Conservation (phyloP, 1,139 yeast species). For the Entelexis paramagnoliae region DNA sequence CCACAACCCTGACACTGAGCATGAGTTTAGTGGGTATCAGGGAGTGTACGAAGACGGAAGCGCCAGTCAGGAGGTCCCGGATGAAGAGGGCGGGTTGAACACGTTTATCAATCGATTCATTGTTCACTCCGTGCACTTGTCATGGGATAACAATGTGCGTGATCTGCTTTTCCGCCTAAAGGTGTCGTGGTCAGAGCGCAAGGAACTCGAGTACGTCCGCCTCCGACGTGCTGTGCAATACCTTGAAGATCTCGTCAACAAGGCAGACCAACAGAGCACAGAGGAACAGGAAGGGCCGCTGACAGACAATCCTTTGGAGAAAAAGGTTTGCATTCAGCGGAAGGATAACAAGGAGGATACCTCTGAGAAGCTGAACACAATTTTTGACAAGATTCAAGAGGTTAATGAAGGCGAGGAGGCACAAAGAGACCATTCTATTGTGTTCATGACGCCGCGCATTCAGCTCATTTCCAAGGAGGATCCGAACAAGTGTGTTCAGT, state of each 20-base stretch:
- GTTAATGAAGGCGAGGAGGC: constrained; percentile 15
- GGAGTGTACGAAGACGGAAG: background rate
- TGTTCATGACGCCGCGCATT: constrained; percentile 75
- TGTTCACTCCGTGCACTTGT: constrained; percentile 63
- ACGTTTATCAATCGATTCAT: constrained; percentile 65
- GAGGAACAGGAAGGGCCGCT: background rate
- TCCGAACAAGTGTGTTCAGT: constrained; percentile 53
- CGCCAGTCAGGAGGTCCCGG: background rate
- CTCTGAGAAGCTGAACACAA: background rate
- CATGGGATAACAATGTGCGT: constrained; percentile 66
- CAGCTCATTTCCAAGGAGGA: constrained; percentile 62
- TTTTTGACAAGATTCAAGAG: constrained; percentile 18
- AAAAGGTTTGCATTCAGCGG: background rate
- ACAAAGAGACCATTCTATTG: constrained; percentile 52
- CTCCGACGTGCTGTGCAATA: constrained; percentile 63
- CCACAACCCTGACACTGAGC: background rate
- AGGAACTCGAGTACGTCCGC: constrained; percentile 50
- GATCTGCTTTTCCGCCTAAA: constrained; percentile 53
- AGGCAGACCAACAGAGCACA: constrained; percentile 12
- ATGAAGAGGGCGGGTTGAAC: constrained; percentile 1
- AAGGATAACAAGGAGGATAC: background rate
- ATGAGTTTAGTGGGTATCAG: background rate
- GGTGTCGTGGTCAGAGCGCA: constrained; percentile 48
- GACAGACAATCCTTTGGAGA: background rate
- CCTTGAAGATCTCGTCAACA: constrained; percentile 43